Base-by-base conservation (phyloP, 2,329 filamentous ascomycete species). In the Colletotrichum aenigma region DNA sequence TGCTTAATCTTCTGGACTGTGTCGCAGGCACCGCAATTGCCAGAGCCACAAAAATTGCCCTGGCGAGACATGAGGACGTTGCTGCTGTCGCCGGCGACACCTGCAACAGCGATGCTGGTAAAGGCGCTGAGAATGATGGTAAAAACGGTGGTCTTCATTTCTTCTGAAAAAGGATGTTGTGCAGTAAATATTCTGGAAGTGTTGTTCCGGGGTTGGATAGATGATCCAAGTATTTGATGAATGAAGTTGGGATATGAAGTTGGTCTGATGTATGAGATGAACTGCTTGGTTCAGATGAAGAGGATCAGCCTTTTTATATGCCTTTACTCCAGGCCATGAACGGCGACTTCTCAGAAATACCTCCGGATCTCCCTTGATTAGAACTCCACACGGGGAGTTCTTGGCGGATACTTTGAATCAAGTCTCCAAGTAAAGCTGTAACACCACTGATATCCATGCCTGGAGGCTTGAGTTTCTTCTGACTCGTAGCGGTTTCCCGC, bases 241-340 rank as follows among this genome's bases (percentile, higher is more conserved):
- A 2, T 48, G n/a, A 21, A 0, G 5, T 48, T 48, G 8, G 3
- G 2, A n/a, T 43, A n/a, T 6, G 43, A 48, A 48, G 3, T 12
- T 13, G 43, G n/a, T 21, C 43, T 13, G 43, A 48, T 48, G 10
- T 4, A 21, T 48, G 43, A 13, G 43, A 48, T 21, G 43, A 48
- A 48, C 43, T 0, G 10, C 0, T 0, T 7, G 43, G 43, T 21
- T 48, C 43, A 21, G 43, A 21, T 0, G 43, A 21, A 48, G 43
- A 48, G 13, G 3, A 21, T n/a, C n/a, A 3, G 6, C 0, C 5
- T 48, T 48, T 3, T 48, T 48, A 48, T 48, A 13, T 13, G 43
- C 0, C 0, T 21, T 21, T 0, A 4, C 1, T 4, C 10, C n/a
- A 4, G 3, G 0, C 2, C 10, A 0, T 48, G 3, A 3, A 7